Evolutionary conservation across 2,329 filamentous ascomycete species (phyloP).

Genomic region (Colletotrichum eleusines): DNA sequence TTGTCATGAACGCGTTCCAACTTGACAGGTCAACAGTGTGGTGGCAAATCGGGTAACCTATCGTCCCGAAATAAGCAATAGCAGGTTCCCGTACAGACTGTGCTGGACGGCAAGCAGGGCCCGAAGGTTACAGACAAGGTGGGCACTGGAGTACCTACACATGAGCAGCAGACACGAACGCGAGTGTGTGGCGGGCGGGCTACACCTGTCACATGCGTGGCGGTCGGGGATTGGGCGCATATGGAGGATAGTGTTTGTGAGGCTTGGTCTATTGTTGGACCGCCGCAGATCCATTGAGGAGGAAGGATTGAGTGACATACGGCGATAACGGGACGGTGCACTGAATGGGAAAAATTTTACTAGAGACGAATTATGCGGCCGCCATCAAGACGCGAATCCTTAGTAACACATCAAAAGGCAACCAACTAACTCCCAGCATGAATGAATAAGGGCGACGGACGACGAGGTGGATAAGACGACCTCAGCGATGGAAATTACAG

Average conservation of each 20-base stretch:
- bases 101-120: neutral
- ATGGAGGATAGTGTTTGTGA: conserved; percentile 1
- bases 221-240: conserved; percentile 12
- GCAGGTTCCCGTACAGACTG: conserved; percentile 1
- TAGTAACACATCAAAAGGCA: neutral
- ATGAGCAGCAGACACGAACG: neutral
- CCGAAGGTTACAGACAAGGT: neutral
- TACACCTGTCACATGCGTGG: conserved; percentile 12
- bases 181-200: neutral
- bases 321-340: neutral
- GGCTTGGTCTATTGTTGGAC: conserved; percentile 1
- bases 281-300: neutral
- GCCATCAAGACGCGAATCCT: neutral
- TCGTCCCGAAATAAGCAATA: conserved; percentile 10
- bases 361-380: neutral
- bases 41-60: neutral
- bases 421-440: neutral
- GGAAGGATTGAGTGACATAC: neutral
- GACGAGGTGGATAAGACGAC: neutral
- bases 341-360: neutral
- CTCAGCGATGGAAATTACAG: neutral
- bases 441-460: neutral
- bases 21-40: conserved; percentile 15
- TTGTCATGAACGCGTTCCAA: neutral
- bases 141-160: neutral